These are phyloP conservation scores for Vigna reflexopilosa DNA, from an alignment of 306 rosid genomes.

Conservation along the genomic window DNA sequence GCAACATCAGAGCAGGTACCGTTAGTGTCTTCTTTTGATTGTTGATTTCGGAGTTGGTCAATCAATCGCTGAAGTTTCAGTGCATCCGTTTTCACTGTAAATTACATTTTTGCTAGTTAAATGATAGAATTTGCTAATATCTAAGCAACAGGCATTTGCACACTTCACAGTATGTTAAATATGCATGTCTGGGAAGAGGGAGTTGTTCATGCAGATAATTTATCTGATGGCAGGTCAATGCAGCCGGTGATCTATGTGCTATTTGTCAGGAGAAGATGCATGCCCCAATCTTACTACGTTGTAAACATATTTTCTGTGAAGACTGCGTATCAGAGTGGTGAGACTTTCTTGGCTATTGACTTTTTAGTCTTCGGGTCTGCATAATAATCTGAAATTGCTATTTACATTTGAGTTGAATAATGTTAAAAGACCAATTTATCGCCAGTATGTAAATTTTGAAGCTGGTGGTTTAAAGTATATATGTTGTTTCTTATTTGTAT, in stretches of 20 bases:
- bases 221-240: conserved; percentile 71
- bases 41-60: conserved; percentile 25
- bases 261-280: conserved; percentile 99
- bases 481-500: conserved; percentile 14
- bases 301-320: conserved; percentile 98
- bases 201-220: conserved; percentile 31
- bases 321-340: conserved; percentile 99
- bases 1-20: conserved; percentile 97
- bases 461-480: not conserved
- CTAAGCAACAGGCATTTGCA: not conserved
- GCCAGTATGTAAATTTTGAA: not conserved
- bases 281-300: conserved; percentile 86
- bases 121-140: not conserved
- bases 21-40: conserved; percentile 34
- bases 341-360: conserved; percentile 44
- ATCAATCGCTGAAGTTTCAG: conserved; percentile 12
- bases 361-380: conserved; percentile 19
- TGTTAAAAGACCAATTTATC: conserved; percentile 4
- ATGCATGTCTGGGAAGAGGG: conserved; percentile 24
- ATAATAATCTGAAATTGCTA: conserved; percentile 17
- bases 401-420: conserved; percentile 30
- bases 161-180: conserved; percentile 11
- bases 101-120: not conserved
- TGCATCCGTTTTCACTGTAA: conserved; percentile 7
- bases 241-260: conserved; percentile 96